A percentile compares a stretch with the other conserved stretches of the same genome.
Evolutionary conservation across 1,284 basidiomycete species (phyloP).

Genomic region (Ustilago esculenta): DNA sequence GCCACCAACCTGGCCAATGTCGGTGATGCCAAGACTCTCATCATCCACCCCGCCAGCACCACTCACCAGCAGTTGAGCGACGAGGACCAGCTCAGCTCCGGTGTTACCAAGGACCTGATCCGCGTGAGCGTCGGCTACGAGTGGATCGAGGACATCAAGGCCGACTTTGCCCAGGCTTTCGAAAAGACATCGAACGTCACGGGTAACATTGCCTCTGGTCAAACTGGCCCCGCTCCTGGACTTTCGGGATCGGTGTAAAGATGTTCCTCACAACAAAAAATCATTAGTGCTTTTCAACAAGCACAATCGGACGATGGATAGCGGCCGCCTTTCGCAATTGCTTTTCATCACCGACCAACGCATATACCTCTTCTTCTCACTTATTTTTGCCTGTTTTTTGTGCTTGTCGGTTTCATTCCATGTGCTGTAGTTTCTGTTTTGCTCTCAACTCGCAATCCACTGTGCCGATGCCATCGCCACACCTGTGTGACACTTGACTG

Average conservation of each 20-base stretch:
- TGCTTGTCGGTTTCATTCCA: too few species aligned
- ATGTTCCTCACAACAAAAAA: neutral
- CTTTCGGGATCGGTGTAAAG: conserved; percentile 48
- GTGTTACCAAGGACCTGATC: conserved; percentile 83
- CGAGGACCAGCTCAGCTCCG: conserved; percentile 76
- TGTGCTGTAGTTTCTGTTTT: conserved; percentile 1
- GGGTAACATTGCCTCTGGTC: conserved; percentile 31
- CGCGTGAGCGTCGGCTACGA: conserved; percentile 84
- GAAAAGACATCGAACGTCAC: conserved; percentile 49
- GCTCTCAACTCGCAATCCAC: conserved; percentile 1
- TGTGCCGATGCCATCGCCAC: too few species aligned
- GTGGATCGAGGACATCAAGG: conserved; percentile 76
- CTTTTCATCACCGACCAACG: neutral
- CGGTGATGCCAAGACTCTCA: conserved; percentile 64
- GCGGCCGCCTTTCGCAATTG: neutral
- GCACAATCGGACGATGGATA: conserved; percentile 2
- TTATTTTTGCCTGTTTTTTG: neutral
- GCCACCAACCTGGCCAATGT: conserved; percentile 69
- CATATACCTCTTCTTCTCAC: conserved; percentile 3
- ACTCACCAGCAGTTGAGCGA: conserved; percentile 81
- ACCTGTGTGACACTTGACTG: too few species aligned
- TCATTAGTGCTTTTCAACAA: conserved; percentile 21
- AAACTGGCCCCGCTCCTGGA: conserved; percentile 52
- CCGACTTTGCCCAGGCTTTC: conserved; percentile 79
- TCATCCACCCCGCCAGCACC: conserved; percentile 78